Evolutionary conservation across 306 rosid genomes (phyloP), one percentile per base, ranked within the genome.

Genomic region (Ochetophila trinervis): DNA sequence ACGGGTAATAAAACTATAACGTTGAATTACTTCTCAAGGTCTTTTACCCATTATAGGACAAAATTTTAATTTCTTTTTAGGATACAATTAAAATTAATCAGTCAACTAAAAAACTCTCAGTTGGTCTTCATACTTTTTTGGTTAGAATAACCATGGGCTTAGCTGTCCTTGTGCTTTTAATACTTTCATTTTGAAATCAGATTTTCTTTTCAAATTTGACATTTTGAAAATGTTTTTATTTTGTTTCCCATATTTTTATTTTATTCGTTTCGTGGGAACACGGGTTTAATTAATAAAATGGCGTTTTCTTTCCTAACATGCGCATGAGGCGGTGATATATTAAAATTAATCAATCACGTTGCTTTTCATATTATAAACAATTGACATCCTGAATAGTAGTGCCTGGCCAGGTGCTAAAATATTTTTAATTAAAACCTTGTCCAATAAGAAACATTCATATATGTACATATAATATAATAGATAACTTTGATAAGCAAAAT

Each of bases 131-230:
- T 21, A 5, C 9, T 37, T 40, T 7, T 4, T 62, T 57, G 57
- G 50, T 78, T 27, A 56, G 56, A 49, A 78, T 77, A n/a, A n/a
- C n/a, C 83, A 75, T 72, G 85, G 77, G 52, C 70, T 71, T 65
- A 69, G 83, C 65, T 77, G 79, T 75, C 68, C 49, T n/a, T 21
- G 69, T 36, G 74, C 20, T 60, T 59, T 71, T 66, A 17, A 56
- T 53, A 9, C 35, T 69, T 77, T 65, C 21, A 62, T 70, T 66
- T 35, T 9, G 53, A 34, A 77, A 66, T 74, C 59, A 30, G 8
- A 40, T 74, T 74, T 62, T 71, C 55, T 71, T 49, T 57, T 68
- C 68, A 74, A 23, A 63, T 27, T 63, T 62, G 35, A 32, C 22
- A 8, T 50, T 51, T 62, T 57, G 32, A 27, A 27, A 27, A 27